Base-by-base conservation (phyloP, 176 grass and related monocot species). In the Stipa capillata region DNA sequence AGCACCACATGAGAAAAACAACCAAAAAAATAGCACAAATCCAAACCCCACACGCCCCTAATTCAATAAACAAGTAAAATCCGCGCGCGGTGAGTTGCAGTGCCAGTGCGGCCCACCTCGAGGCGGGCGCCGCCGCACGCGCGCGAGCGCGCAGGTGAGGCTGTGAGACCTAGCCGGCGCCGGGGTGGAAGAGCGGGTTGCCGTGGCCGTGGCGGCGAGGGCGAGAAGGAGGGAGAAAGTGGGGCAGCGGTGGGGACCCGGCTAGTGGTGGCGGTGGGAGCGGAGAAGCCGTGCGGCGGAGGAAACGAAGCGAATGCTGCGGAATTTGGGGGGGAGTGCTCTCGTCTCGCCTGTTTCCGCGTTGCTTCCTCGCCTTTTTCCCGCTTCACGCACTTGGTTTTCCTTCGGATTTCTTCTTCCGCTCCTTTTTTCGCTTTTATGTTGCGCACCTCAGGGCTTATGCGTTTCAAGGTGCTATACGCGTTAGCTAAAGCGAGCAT, bases 61-160 rank as follows among this genome's bases (percentile, higher is more conserved):
- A n/a, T n/a, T n/a, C n/a, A n/a, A n/a, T n/a, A n/a, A n/a, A n/a
- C n/a, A n/a, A n/a, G n/a, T n/a, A n/a, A n/a, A n/a, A n/a, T n/a
- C n/a, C n/a, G n/a, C n/a, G n/a, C n/a, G n/a, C n/a, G n/a, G n/a
- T n/a, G n/a, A n/a, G n/a, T n/a, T n/a, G n/a, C n/a, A n/a, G n/a
- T n/a, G n/a, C n/a, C n/a, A n/a, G n/a, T n/a, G n/a, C n/a, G 39
- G 39, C 6, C 40, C n/a, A 89, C 87, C 87, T 89, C 54, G 82
- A 65, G 82, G 43, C 43, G 53, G 39, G 74, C 60, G 77, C 59
- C 59, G 76, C 29, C 28, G 76, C 59, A 8, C 43, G n/a, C 58
- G 15, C n/a, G n/a, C n/a, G n/a, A n/a, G n/a, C n/a, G n/a, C n/a
- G n/a, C n/a, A n/a, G 6, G 44, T 10, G 59, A 24, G 54, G 25